These are phyloP conservation scores for Lipomyces mesembrius DNA, from an alignment of 805 yeast species.

Conservation along the genomic window DNA sequence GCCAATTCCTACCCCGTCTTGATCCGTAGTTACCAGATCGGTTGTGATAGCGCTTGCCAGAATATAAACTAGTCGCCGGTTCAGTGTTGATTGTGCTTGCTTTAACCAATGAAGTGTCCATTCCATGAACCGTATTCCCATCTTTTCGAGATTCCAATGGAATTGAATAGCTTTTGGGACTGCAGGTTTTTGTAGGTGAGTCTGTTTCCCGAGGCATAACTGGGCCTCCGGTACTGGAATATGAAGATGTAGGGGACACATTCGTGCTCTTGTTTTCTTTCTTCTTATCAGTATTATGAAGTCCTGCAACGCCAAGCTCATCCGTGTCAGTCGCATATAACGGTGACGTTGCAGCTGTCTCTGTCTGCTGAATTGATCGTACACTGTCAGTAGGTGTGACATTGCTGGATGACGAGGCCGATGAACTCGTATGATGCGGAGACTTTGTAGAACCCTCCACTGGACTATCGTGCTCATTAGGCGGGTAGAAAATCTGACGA, in stretches of 20 bases:
- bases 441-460: not conserved
- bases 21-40: slow-evolving; percentile 4
- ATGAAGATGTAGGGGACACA: not conserved
- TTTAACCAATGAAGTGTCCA: not conserved
- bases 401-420: not conserved
- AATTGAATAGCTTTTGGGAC: slow-evolving; percentile 1
- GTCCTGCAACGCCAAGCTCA: not conserved
- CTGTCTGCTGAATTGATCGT: not conserved
- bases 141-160: not conserved
- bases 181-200: not conserved
- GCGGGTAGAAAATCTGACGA: not conserved
- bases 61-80: not conserved
- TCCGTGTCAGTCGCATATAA: not conserved
- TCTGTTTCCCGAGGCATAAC: not conserved
- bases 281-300: slow-evolving; percentile 1
- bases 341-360: not conserved
- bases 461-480: not conserved
- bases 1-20: slow-evolving; percentile 5
- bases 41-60: slow-evolving; percentile 4
- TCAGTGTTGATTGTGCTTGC: slow-evolving; percentile 5
- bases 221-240: slow-evolving; percentile 1
- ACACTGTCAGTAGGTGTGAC: slow-evolving; percentile 1
- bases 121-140: not conserved
- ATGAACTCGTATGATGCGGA: not conserved
- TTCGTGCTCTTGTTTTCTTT: not conserved